Evolutionary conservation across 768 basidiomycete species (phyloP).

Genomic region (Trametes villosa): DNA sequence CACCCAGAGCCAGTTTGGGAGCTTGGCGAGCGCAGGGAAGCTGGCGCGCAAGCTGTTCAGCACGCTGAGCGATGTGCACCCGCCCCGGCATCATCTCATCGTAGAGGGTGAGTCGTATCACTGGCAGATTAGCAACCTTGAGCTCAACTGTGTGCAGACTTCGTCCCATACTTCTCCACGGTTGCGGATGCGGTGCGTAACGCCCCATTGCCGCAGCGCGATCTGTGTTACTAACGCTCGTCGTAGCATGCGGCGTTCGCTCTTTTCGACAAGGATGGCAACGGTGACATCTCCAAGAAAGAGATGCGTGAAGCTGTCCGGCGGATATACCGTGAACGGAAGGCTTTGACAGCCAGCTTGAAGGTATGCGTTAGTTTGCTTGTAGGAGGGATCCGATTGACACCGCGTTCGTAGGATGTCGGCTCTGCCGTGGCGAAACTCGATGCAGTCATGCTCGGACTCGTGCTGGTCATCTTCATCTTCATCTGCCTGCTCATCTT

Average conservation of each 20-base stretch:
- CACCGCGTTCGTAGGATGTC: conserved; percentile 52
- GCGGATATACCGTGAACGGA: conserved; percentile 78
- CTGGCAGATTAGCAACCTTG: too few species aligned
- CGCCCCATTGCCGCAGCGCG: too few species aligned
- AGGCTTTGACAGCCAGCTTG: conserved; percentile 67
- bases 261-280: conserved; percentile 80
- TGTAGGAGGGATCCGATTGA: neutral
- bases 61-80: conserved; percentile 60
- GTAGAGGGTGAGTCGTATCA: conserved; percentile 58
- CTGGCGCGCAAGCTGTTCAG: conserved; percentile 72
- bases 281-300: conserved; percentile 75
- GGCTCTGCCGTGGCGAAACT: conserved; percentile 76
- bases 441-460: conserved; percentile 69
- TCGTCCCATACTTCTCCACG: conserved; percentile 75
- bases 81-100: conserved; percentile 61
- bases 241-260: conserved; percentile 72
- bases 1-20: conserved; percentile 58
- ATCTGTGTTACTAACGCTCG: too few species aligned
- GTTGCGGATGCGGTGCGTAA: conserved; percentile 69
- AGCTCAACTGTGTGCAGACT: conserved; percentile 49
- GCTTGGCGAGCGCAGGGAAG: conserved; percentile 64
- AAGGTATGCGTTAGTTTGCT: conserved; percentile 49
- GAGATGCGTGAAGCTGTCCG: conserved; percentile 88
- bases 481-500: conserved; percentile 80
- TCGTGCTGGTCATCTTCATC: conserved; percentile 60